Percentiles rank a stretch among this genome's conserved stretches.
phyloP scores from a whole-genome alignment of 768 basidiomycete genomes.

The Mycena haematopus region DNA sequence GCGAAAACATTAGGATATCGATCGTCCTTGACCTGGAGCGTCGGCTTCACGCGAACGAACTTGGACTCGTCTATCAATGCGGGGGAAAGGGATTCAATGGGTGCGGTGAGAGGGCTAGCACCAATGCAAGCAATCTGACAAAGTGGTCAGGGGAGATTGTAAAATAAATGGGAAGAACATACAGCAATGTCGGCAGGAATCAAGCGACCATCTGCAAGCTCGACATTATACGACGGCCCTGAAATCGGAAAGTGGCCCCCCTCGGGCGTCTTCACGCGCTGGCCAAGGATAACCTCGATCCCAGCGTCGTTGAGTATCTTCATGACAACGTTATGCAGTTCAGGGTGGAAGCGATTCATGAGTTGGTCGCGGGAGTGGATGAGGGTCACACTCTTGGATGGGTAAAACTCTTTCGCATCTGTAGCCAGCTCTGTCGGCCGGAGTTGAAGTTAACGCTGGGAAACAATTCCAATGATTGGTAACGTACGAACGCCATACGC shows the following conservation, averaged over 20 bases:
- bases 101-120: slow-evolving; percentile 35
- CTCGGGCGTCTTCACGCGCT: slow-evolving; percentile 40
- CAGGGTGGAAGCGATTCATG: slow-evolving; percentile 50
- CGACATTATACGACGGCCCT: slow-evolving; percentile 36
- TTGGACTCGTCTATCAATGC: slow-evolving; percentile 19
- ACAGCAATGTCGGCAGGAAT: slow-evolving; percentile 51
- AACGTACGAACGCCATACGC: slow-evolving; percentile 62
- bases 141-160: neutral
- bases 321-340: slow-evolving; percentile 39
- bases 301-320: slow-evolving; percentile 41
- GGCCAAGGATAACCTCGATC: slow-evolving; percentile 47
- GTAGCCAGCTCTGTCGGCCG: slow-evolving; percentile 48
- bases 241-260: slow-evolving; percentile 39
- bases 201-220: slow-evolving; percentile 44
- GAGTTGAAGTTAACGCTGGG: neutral
- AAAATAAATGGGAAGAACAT: slow-evolving; percentile 19
- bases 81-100: slow-evolving; percentile 34
- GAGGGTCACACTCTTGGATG: slow-evolving; percentile 49
- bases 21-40: slow-evolving; percentile 35
- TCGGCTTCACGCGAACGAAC: slow-evolving; percentile 34
- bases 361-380: slow-evolving; percentile 53
- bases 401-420: slow-evolving; percentile 51
- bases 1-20: slow-evolving; percentile 49
- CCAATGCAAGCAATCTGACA: slow-evolving; percentile 38
- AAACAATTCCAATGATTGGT: neutral